These are phyloP conservation scores for Peribolospora baueri DNA, from an alignment of 768 basidiomycete genomes.

Conservation along the genomic window DNA sequence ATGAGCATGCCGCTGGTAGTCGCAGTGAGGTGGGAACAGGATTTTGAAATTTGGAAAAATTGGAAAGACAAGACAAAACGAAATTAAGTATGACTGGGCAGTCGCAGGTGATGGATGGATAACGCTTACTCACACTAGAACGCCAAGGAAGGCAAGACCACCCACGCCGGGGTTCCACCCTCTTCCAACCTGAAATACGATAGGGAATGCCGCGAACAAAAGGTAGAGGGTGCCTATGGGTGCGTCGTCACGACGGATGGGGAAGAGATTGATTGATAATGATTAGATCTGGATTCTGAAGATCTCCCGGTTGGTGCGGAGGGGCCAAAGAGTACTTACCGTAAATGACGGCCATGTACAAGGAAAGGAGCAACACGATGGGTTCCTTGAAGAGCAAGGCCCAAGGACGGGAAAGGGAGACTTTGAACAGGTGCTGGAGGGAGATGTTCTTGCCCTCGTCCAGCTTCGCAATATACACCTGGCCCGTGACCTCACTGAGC, in stretches of 20 bases:
- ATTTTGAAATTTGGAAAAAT: slow-evolving; percentile 5
- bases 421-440: slow-evolving; percentile 14
- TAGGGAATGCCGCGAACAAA: slow-evolving; percentile 20
- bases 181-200: slow-evolving; percentile 20
- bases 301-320: too few species aligned
- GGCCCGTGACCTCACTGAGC: slow-evolving; percentile 17
- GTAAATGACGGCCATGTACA: slow-evolving; percentile 12
- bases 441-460: slow-evolving; percentile 14
- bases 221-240: slow-evolving; percentile 13
- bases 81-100: slow-evolving; percentile 1
- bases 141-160: slow-evolving; percentile 16
- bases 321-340: background rate
- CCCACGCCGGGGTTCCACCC: slow-evolving; percentile 22
- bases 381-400: slow-evolving; percentile 20
- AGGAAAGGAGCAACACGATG: slow-evolving; percentile 18
- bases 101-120: slow-evolving; percentile 13
- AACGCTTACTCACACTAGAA: slow-evolving; percentile 18
- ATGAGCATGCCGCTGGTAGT: slow-evolving; percentile 7
- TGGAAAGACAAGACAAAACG: background rate
- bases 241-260: slow-evolving; percentile 3
- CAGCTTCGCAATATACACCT: slow-evolving; percentile 16
- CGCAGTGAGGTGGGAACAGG: slow-evolving; percentile 20
- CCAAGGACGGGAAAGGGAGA: slow-evolving; percentile 18
- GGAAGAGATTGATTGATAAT: background rate
- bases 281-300: too few species aligned